Evolutionary conservation across 2,329 filamentous ascomycete species (phyloP).

Genomic region (Fusarium dimerum): DNA sequence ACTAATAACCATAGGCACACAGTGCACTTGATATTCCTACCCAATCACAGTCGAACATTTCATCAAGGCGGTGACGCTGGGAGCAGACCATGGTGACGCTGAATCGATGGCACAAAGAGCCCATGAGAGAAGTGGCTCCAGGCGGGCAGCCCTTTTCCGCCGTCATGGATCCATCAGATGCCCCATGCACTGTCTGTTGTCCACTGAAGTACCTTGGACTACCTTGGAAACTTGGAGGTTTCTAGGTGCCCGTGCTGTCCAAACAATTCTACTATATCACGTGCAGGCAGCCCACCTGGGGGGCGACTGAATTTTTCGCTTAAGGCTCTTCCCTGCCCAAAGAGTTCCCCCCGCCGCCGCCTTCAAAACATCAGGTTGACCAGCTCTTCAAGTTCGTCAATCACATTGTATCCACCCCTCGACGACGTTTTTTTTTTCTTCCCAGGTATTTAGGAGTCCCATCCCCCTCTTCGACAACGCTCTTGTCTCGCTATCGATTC

Average conservation of each 20-base stretch:
- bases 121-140: not conserved
- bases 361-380: conserved; percentile 45
- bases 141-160: conserved; percentile 12
- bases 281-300: conserved; percentile 34
- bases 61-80: conserved; percentile 30
- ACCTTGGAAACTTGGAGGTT: not conserved
- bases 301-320: conserved; percentile 47
- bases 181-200: no score
- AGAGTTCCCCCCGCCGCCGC: conserved; percentile 39
- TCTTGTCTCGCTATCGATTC: conserved; percentile 11
- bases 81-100: conserved; percentile 18
- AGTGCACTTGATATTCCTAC: conserved; percentile 10
- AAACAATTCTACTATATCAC: conserved; percentile 30
- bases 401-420: conserved; percentile 34
- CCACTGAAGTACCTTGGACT: no score
- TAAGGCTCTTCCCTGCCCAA: conserved; percentile 38
- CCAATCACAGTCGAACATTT: conserved; percentile 25
- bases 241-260: conserved; percentile 3
- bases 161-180: conserved; percentile 5
- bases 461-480: conserved; percentile 11
- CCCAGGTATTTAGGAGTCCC: conserved; percentile 25
- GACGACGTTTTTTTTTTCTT: conserved; percentile 24
- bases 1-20: conserved; percentile 8
- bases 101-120: conserved; percentile 6
- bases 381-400: conserved; percentile 38